Percentiles rank a stretch among this genome's conserved stretches.
Conservation (phyloP, 2,329 filamentous ascomycete species). For the Tolypocladium inflatum region DNA sequence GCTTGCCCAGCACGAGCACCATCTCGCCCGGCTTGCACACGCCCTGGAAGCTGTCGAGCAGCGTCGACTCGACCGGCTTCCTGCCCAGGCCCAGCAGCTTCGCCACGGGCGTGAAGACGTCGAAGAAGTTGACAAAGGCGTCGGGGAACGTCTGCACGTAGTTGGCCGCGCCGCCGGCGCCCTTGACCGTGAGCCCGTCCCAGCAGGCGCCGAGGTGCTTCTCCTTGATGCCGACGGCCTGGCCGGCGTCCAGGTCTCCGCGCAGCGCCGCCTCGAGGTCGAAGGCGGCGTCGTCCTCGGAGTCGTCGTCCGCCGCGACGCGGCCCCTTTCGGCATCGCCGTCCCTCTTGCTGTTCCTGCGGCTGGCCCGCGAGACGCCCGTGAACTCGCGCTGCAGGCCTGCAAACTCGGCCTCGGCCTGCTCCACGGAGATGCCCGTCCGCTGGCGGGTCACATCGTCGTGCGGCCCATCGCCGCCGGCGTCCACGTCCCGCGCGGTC, state of each 20-base stretch:
- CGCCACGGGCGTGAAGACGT: constrained; percentile 57
- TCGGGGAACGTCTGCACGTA: constrained; percentile 68
- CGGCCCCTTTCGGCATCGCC: constrained; percentile 51
- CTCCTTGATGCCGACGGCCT: constrained; percentile 66
- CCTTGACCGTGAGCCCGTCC: constrained; percentile 68
- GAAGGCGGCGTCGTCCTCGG: constrained; percentile 45
- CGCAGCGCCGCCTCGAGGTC: constrained; percentile 67
- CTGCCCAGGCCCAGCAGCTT: constrained; percentile 54
- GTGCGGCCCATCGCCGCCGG: not conserved
- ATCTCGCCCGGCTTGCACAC: constrained; percentile 76
- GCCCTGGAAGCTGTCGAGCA: constrained; percentile 63
- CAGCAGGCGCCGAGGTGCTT: constrained; percentile 77
- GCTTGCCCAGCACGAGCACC: constrained; percentile 72
- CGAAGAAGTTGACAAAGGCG: constrained; percentile 67
- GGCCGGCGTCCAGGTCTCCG: constrained; percentile 61
- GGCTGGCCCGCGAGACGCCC: constrained; percentile 43
- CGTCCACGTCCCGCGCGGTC: not conserved
- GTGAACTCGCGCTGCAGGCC: constrained; percentile 55
- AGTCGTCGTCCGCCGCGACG: constrained; percentile 23
- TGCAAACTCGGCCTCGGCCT: constrained; percentile 62
- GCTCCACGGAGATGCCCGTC: constrained; percentile 51
- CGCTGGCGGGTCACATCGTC: not conserved
- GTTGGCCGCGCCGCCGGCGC: constrained; percentile 64
- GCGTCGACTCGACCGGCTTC: constrained; percentile 62
- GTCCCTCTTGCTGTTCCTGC: constrained; percentile 13